These are phyloP conservation scores for Bromus sterilis DNA, from an alignment of 176 grass and related monocot species.

Conservation along the genomic window DNA sequence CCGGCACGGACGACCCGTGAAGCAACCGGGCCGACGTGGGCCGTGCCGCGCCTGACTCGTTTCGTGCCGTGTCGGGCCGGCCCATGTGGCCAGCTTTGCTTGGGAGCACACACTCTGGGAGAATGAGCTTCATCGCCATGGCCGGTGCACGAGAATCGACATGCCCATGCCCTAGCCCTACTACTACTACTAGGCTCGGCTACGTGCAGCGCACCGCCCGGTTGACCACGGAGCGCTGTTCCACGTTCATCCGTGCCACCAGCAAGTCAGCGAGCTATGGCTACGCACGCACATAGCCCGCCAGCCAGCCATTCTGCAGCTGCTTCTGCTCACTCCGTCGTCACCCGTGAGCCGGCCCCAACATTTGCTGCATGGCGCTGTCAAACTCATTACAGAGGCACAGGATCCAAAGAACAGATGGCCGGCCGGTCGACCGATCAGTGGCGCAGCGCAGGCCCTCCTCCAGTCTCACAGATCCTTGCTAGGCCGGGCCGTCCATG, in stretches of 20 bases:
- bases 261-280: neutral
- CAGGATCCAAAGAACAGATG: slow-evolving; percentile 20
- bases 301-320: neutral
- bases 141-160: neutral
- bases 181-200: neutral
- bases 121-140: neutral
- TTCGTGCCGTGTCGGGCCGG: no score
- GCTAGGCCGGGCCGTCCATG: neutral
- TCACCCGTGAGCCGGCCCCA: neutral
- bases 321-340: slow-evolving; percentile 19
- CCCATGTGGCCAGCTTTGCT: no score
- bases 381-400: neutral
- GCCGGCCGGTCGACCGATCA: neutral
- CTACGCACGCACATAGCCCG: neutral
- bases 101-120: no score
- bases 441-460: neutral
- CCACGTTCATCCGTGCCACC: neutral
- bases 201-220: neutral
- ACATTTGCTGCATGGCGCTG: slow-evolving; percentile 26
- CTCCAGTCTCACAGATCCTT: neutral
- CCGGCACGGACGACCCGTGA: no score
- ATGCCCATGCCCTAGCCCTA: neutral
- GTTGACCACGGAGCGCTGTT: neutral
- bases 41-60: no score
- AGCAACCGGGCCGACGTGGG: no score